A percentile compares a stretch with the other conserved stretches of the same genome.
These are phyloP conservation scores for Corymbia calophylla DNA, from an alignment of 441 rosid species.

Conservation along the genomic window DNA sequence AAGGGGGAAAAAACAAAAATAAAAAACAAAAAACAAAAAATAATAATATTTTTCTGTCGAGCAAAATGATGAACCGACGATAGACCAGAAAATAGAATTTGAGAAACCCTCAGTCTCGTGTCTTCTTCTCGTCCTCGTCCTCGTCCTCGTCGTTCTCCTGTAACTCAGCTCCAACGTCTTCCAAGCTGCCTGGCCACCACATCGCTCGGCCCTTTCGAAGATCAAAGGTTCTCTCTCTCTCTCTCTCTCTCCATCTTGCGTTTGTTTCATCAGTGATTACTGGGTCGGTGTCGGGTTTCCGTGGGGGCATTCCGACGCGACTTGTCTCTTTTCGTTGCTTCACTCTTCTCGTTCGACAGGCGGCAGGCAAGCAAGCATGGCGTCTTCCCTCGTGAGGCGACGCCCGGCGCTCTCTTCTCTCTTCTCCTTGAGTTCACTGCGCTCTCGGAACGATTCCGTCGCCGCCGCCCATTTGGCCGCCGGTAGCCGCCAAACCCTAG, in stretches of 20 bases:
- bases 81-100: not conserved
- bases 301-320: not conserved
- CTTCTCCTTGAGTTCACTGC: not conserved
- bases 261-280: not conserved
- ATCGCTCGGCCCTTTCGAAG: not conserved
- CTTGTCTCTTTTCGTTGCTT: not conserved
- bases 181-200: not conserved
- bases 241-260: not conserved
- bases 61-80: not conserved
- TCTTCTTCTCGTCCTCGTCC: not conserved
- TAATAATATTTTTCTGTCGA: not conserved
- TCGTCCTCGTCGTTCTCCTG: not conserved
- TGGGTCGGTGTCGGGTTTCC: not conserved
- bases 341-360: not conserved
- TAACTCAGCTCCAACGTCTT: not conserved
- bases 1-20: not conserved
- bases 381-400: conserved; percentile 36
- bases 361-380: not conserved
- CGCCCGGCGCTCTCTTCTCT: not conserved
- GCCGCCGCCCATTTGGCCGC: conserved; percentile 5
- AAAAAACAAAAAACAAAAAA: not conserved
- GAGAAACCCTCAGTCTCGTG: not conserved
- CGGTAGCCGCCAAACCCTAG: not conserved
- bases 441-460: not conserved
- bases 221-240: not conserved